A percentile compares a stretch with the other conserved stretches of the same genome.
Evolutionary conservation across 305 asterid species (phyloP).

Genomic region (Fraxinus baroniana): DNA sequence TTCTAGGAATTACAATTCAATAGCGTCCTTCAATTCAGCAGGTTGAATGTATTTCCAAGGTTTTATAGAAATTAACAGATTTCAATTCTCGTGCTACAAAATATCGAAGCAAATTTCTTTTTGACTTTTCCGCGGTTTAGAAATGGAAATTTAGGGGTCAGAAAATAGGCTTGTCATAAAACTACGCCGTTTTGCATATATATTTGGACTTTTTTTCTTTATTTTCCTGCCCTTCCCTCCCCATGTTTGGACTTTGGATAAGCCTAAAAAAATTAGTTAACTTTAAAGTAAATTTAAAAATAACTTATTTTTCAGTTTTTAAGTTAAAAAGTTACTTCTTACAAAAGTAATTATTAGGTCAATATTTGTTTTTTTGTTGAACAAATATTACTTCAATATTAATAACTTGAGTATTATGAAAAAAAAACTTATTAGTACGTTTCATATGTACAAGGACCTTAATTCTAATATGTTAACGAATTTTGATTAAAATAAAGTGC

Average conservation of each 20-base stretch:
- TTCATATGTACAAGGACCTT: too few relatives aligned
- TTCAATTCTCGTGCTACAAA: not conserved
- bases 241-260: not conserved
- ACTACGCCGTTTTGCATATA: not conserved
- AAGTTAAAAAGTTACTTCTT: not conserved
- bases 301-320: too few relatives aligned
- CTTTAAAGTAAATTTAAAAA: too few relatives aligned
- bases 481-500: not conserved
- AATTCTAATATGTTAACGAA: not conserved
- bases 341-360: too few relatives aligned
- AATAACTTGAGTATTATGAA: too few relatives aligned
- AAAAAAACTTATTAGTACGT: too few relatives aligned
- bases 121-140: not conserved
- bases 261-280: not conserved
- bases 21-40: conserved; percentile 21
- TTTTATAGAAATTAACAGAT: conserved; percentile 3
- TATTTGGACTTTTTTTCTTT: not conserved
- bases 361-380: not conserved
- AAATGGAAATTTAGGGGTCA: not conserved
- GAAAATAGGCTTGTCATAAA: not conserved
- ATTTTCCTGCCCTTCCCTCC: not conserved
- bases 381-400: not conserved
- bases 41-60: conserved; percentile 9
- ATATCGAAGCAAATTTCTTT: not conserved
- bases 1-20: conserved; percentile 24